Conservation (phyloP, 2,329 filamentous ascomycete genomes). For the Apiospora saccharicola region DNA sequence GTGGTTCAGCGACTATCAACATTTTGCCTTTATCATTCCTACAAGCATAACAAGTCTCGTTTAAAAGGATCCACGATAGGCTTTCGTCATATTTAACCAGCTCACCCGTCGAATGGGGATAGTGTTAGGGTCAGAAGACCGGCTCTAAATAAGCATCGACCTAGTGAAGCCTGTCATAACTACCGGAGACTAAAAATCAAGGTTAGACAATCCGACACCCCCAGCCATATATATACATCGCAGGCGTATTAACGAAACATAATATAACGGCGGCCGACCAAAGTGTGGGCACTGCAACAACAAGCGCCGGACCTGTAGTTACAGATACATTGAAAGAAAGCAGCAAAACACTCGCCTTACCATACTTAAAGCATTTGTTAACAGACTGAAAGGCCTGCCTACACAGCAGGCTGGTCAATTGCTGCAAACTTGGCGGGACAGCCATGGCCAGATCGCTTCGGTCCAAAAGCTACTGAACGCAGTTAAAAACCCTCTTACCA, state of each 20-base stretch:
- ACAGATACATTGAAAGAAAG: not conserved
- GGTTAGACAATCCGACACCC: not conserved
- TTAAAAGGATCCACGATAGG: not conserved
- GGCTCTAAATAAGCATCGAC: not conserved
- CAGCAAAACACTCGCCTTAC: not conserved
- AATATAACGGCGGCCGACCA: not conserved
- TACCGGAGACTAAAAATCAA: not conserved
- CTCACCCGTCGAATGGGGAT: not conserved
- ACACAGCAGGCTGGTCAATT: not conserved
- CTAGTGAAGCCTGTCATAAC: not conserved
- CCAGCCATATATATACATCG: not conserved
- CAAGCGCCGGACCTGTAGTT: not conserved
- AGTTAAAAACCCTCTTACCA: not conserved
- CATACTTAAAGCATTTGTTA: not conserved
- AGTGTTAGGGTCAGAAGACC: not conserved
- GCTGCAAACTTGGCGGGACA: constrained; percentile 33
- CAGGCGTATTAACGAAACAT: not conserved
- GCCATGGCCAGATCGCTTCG: not conserved
- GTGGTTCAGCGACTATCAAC: not conserved
- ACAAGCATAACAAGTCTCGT: not conserved
- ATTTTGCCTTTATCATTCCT: not conserved
- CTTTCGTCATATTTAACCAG: not conserved
- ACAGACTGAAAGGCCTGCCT: not conserved
- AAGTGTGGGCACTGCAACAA: not conserved
- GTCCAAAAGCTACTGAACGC: not conserved